Evolutionary conservation across 257 asterid genomes (phyloP), one percentile per base, ranked within the genome.

Genomic region (Primulina tabacum): DNA sequence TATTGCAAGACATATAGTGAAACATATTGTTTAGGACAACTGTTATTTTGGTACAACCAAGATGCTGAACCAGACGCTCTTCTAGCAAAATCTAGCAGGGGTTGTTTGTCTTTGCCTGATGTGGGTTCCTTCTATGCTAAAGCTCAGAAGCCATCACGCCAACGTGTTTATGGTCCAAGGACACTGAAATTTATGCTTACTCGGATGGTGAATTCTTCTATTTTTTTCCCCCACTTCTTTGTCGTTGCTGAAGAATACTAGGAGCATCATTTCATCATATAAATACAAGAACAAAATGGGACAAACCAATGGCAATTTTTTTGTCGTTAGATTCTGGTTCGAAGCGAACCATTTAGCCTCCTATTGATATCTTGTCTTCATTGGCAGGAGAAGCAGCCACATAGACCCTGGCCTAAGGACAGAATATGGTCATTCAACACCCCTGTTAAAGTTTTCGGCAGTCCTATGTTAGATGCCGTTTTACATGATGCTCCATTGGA

Each of bases 351-450:
- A 12, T 37, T 43, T 9, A 26, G 17, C 33, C 24, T 40, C 59
- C 24, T 7, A 11, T 7, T 10, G 17, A 68, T 60, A 68, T 29
- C 16, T 18, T 0, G 64, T 62, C 11, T 28, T 69, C n/a, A 38
- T 53, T 63, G 53, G 17, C 90, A 94, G 99, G 97, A 89, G 83
- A 94, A 85, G 84, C 97, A 88, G 72, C 85, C 88, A 0, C 97
- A 94, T 84, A 85, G 91, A 82, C 76, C 95, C 2, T 94, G 99
- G 99, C 97, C 98, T 0, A 94, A 85, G 84, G 98, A 89, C 67
- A 72, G 86, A 47, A 89, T 94, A 76, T 94, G 99, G 99, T 82
- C 97, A 32, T 94, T 88, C 85, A 85, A 83, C 76, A 82, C 81
- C 79, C 71, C 73, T 34, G 81, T 79, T 8, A 88, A 80, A 80